phyloP scores from a whole-genome alignment of 495 filamentous ascomycete species.

The Neurospora cerealis region DNA sequence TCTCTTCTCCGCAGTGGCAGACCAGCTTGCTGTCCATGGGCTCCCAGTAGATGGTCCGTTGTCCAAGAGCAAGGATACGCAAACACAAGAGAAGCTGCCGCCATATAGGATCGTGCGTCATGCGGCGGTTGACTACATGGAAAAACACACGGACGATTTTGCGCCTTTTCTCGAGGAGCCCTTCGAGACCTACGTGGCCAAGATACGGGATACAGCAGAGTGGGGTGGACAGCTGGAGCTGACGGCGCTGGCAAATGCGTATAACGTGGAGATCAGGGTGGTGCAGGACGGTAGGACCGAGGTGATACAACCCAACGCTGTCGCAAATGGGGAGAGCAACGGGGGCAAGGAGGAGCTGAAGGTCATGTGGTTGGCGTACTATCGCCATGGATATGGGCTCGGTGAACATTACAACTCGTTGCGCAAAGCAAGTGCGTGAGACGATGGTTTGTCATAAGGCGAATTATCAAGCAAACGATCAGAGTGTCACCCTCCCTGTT shows the following conservation, averaged over 20 bases:
- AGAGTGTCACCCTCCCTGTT: background rate
- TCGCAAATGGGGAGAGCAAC: conserved; percentile 13
- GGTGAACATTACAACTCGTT: conserved; percentile 98
- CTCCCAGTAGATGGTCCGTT: conserved; percentile 21
- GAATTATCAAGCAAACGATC: background rate
- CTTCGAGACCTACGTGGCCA: conserved; percentile 59
- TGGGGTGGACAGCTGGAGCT: conserved; percentile 95
- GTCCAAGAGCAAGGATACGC: conserved; percentile 7
- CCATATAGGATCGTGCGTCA: conserved; percentile 45
- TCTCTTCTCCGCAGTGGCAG: conserved; percentile 86
- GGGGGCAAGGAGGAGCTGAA: conserved; percentile 18
- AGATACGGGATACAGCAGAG: conserved; percentile 81
- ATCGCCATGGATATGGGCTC: conserved; percentile 80
- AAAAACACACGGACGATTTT: conserved; percentile 41
- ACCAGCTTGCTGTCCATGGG: conserved; percentile 51
- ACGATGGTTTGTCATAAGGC: conserved; percentile 1
- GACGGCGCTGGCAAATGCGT: conserved; percentile 71
- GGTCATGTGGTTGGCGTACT: conserved; percentile 86
- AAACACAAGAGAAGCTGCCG: conserved; percentile 9
- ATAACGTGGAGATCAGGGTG: conserved; percentile 73
- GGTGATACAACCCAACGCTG: conserved; percentile 49
- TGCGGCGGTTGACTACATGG: conserved; percentile 49
- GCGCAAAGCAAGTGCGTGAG: conserved; percentile 30
- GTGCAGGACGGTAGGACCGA: conserved; percentile 76
- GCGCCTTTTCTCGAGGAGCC: conserved; percentile 69